Base-by-base conservation (phyloP, 129 eudicot species). In the Silybum marianum region DNA sequence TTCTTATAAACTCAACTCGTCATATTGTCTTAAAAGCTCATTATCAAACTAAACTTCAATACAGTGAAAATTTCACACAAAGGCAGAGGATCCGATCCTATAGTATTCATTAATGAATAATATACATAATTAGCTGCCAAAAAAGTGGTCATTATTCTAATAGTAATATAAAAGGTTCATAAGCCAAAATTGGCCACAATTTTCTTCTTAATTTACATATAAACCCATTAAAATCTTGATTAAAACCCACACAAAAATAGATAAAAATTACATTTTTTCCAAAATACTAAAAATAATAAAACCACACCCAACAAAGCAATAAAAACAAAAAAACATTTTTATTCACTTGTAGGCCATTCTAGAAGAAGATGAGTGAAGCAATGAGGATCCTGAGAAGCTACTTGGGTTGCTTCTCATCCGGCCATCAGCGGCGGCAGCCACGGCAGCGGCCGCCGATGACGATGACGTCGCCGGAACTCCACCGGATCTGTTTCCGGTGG, bases 311-410 rank as follows among this genome's bases (percentile, higher is more conserved):
- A 69, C 81, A 51, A 51, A 54, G 63, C 63, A 54, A 44, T 44
- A 10, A 11, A 44, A 54, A 54, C 19, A 4, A 4, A 54, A 54
- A 58, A 25, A 42, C 21, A 60, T 30, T 63, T 69, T 74, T 89
- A 82, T 75, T 90, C 88, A 90, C 69, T 90, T 86, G 60, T 84
- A 86, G 46, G 85, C 80, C 84, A 76, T 72, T 82, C 79, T 88
- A 48, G 79, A 68, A 84, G 93, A 83, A 81, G 93, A 84, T 77
- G 95, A 93, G 86, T 93, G 79, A 46, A 93, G 89, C 85, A 90
- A 88, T 11, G 98, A 90, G 51, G 98, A 86, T 11, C 84, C 91
- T 14, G 98, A 89, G 80, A 93, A 93, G 84, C 96, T 93, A 71
- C 89, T 88, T 25, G 86, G 80, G 40, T 90, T 86, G 81, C 92